phyloP scores from a whole-genome alignment of 2,329 filamentous ascomycete species.

The Paecilomyces fulvus region DNA sequence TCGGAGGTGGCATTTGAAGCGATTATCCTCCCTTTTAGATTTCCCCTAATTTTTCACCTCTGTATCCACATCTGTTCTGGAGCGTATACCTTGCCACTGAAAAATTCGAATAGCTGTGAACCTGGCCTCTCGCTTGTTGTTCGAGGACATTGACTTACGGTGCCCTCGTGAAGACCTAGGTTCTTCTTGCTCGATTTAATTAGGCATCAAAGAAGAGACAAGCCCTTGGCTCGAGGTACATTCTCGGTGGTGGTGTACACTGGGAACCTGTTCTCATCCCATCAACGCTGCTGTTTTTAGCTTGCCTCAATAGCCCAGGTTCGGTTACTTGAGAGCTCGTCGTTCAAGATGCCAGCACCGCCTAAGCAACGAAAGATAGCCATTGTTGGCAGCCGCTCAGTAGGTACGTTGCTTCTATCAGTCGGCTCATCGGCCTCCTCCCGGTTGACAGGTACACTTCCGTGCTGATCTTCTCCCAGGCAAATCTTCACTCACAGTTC shows the following conservation, averaged over 20 bases:
- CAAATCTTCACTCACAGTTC: constrained; percentile 94
- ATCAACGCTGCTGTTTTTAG: neutral
- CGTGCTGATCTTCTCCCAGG: constrained; percentile 45
- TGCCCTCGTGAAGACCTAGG: neutral
- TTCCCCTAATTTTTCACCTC: neutral
- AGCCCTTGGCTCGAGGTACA: neutral
- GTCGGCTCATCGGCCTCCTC: constrained; percentile 71
- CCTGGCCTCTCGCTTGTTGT: neutral
- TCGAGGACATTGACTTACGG: neutral
- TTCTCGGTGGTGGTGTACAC: neutral
- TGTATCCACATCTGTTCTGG: neutral
- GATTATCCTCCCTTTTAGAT: neutral
- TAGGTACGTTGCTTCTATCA: constrained; percentile 49
- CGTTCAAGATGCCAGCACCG: constrained; percentile 53
- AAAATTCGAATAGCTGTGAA: neutral
- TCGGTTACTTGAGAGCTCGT: constrained; percentile 1
- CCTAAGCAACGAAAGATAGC: constrained; percentile 91
- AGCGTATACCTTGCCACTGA: neutral
- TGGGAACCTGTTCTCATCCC: neutral
- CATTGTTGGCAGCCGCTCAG: constrained; percentile 88
- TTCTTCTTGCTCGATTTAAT: neutral
- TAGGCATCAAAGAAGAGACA: neutral
- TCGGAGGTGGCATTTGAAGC: neutral
- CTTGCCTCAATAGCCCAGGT: constrained; percentile 3
- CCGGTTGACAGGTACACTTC: constrained; percentile 62